Evolutionary conservation across 2,329 filamentous ascomycete genomes (phyloP), one percentile per base, ranked within the genome.

Genomic region (Aschersonia sp.): DNA sequence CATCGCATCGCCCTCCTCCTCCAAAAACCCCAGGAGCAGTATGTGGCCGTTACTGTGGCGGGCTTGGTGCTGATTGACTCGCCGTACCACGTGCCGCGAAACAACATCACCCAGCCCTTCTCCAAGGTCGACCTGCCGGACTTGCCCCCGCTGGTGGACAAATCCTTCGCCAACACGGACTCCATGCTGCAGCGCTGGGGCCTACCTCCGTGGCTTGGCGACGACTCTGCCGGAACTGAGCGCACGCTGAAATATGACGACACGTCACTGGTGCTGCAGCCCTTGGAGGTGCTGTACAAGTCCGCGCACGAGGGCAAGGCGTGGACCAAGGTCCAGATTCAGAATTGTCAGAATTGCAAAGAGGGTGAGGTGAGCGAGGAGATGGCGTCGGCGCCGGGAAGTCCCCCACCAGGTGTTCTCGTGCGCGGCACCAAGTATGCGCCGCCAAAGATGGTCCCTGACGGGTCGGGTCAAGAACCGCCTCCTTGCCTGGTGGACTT

Each of bases 81-180:
- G 12, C 59, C 59, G 5, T 55, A 55, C 47, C 58, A 60, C 45
- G 47, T 56, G 22, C 53, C 59, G 22, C 46, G 52, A 30, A 49
- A 47, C 42, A 51, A 51, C 35, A 29, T 57, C 11, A 46, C 49
- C 12, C 42, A 43, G n/a, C 37, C 50, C 2, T 50, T 47, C 14
- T 46, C 55, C 14, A 52, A 55, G 30, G 46, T 57, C 1, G 46
- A 53, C 42, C 42, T 59, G 29, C 46, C 39, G 31, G 50, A 50
- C 29, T 39, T 61, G 8, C 59, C 59, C 4, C 51, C 55, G 4
- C 53, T 54, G 6, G 55, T 63, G 46, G 53, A 53, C 35, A 57
- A 57, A 44, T 54, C 55, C n/a, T 58, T 61, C 22, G 56, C 57
- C 30, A 58, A 60, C 47, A 61, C 58, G 54, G 54, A 59, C 30